Conservation (phyloP, 768 basidiomycete species). For the Pleurotus tuoliensis region DNA sequence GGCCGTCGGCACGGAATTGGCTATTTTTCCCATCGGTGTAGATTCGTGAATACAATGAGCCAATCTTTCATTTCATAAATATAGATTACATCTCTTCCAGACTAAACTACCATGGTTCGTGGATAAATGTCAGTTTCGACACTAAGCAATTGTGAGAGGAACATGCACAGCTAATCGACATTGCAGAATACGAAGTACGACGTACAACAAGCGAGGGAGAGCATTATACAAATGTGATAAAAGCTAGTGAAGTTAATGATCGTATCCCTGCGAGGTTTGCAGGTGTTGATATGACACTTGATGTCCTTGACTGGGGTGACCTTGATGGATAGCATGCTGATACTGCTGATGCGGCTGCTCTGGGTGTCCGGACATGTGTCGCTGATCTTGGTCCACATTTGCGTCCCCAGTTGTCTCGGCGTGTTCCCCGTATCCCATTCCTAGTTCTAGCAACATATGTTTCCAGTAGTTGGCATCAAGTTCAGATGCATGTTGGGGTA, state of each 20-base stretch:
- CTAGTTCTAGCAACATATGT: constrained; percentile 68
- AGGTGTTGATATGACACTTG: constrained; percentile 7
- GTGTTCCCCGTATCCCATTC: constrained; percentile 51
- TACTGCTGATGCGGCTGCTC: constrained; percentile 8
- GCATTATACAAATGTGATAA: not conserved
- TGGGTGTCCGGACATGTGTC: constrained; percentile 10
- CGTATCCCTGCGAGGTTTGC: constrained; percentile 4
- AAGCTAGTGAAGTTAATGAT: constrained; percentile 1
- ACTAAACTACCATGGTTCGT: not conserved
- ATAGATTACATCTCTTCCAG: not conserved
- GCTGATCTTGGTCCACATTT: not conserved
- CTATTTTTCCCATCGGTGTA: constrained; percentile 62
- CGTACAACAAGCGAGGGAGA: constrained; percentile 1
- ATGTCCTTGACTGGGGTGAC: constrained; percentile 1
- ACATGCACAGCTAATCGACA: too few species aligned
- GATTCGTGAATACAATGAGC: constrained; percentile 33
- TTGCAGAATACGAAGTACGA: not conserved
- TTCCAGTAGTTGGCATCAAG: constrained; percentile 71
- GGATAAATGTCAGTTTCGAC: too few species aligned
- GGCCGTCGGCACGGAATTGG: constrained; percentile 55
- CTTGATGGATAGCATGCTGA: not conserved
- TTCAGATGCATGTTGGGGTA: constrained; percentile 44
- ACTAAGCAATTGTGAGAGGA: too few species aligned
- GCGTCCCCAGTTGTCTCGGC: constrained; percentile 22
- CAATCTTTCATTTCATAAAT: not conserved